Conservation (phyloP, 495 filamentous ascomycete species). For the Tuber umbilicatum region DNA sequence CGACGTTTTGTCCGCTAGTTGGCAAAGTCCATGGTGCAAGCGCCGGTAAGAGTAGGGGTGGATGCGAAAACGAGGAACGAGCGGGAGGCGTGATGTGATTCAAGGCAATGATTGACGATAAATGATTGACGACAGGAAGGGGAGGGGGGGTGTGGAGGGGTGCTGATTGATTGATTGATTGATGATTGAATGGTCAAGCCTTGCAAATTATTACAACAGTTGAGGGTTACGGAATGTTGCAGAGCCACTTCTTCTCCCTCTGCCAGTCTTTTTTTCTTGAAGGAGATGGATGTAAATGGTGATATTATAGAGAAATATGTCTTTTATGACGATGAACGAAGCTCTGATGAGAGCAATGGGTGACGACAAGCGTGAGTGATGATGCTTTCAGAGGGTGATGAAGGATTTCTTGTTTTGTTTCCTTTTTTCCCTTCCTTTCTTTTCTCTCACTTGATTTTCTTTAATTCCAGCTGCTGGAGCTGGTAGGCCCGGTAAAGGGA, state of each 20-base stretch:
- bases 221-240: not conserved
- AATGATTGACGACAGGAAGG: conserved; percentile 20
- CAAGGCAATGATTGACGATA: conserved; percentile 28
- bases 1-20: conserved; percentile 37
- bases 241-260: not conserved
- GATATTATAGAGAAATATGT: not conserved
- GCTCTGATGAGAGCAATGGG: not conserved
- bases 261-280: not conserved
- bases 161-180: not conserved
- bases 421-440: not conserved
- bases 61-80: conserved; percentile 28
- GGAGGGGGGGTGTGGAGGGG: conserved; percentile 1
- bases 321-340: not conserved
- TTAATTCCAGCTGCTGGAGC: not conserved
- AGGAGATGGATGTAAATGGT: not conserved
- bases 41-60: conserved; percentile 34
- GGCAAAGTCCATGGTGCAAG: conserved; percentile 39
- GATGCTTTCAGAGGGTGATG: not conserved
- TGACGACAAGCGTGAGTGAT: conserved; percentile 2
- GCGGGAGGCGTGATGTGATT: conserved; percentile 22
- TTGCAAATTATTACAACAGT: not conserved
- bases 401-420: not conserved
- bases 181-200: conserved; percentile 3
- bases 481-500: not conserved
- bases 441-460: not conserved